Base-by-base conservation (phyloP, 1,284 basidiomycete genomes). In the Rhodotorula sp. region DNA sequence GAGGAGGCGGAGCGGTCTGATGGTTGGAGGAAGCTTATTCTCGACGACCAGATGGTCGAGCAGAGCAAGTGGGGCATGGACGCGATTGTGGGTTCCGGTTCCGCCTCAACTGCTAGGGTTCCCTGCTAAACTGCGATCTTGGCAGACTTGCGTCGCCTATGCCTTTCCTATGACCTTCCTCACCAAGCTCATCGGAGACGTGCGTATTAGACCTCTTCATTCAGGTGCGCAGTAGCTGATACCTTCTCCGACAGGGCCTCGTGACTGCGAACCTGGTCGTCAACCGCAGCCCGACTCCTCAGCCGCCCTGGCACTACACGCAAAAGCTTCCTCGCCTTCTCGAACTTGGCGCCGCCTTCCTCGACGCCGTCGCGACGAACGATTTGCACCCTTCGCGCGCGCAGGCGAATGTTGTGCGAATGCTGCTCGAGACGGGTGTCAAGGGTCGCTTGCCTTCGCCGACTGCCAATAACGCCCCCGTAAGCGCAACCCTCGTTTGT, bases 321-420 rank as follows among this genome's bases (percentile, higher is more conserved):
- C 71, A 71, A n/a, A 75, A 75, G 62, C 67, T 75, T 20, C 73
- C 73, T 1, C 71, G 73, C 22, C 61, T 75, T 1, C 69, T 75
- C 64, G 73, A 75, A 52, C 71, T 75, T 50, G 73, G 69, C 31
- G 65, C 73, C 9, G 56, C 71, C 24, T 75, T 75, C 65, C 67
- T 75, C 62, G 73, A 75, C 34, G 59, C 69, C 6, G 68, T 75
- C 60, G 66, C 69, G 1, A 64, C 70, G 24, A 69, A 68, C 55
- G 46, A 62, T 9, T 55, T 69, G 30, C 73, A 75, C 59, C 73
- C 73, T 0, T 72, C 73, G 0, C 56, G 57, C 22, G 56, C 68
- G 8, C 71, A 73, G 44, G 73, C 73, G 13, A 69, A 71, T 26
- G 64, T 71, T 16, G 56, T 75, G 11, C 66, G 73, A 24, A 68